Conservation (phyloP, 371 early-diverging fungal species). For the Mucor mucedo region DNA sequence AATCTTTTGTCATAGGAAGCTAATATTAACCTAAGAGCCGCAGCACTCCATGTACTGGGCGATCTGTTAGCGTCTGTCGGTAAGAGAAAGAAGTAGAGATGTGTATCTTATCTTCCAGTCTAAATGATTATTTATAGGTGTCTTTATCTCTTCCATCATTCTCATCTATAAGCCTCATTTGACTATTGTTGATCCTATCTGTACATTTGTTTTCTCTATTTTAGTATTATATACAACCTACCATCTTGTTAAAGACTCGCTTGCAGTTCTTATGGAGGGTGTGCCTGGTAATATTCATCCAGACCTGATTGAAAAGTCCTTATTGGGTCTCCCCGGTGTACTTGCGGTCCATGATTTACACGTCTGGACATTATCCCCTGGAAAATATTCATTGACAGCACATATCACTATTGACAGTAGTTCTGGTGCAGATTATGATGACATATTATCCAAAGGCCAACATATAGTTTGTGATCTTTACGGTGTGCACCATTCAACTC, state of each 20-base stretch:
- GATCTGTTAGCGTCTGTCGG: slow-evolving; percentile 84
- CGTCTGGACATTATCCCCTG: slow-evolving; percentile 77
- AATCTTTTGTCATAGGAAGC: slow-evolving; percentile 37
- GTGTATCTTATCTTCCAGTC: background rate
- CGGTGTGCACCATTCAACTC: slow-evolving; percentile 73
- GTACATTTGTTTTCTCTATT: slow-evolving; percentile 84
- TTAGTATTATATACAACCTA: slow-evolving; percentile 80
- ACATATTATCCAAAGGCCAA: slow-evolving; percentile 62
- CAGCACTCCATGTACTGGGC: slow-evolving; percentile 83
- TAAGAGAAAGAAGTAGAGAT: slow-evolving; percentile 1
- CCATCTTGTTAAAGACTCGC: slow-evolving; percentile 61
- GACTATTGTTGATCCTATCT: slow-evolving; percentile 83
- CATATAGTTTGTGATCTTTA: slow-evolving; percentile 65
- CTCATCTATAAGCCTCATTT: slow-evolving; percentile 71
- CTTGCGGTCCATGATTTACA: slow-evolving; percentile 73
- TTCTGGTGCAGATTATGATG: slow-evolving; percentile 43
- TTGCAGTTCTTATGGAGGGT: slow-evolving; percentile 79
- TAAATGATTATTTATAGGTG: slow-evolving; percentile 51
- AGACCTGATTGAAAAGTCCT: slow-evolving; percentile 57
- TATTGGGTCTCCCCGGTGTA: slow-evolving; percentile 62
- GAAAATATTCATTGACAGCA: slow-evolving; percentile 60
- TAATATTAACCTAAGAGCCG: slow-evolving; percentile 76
- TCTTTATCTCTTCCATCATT: slow-evolving; percentile 79
- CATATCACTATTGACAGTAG: slow-evolving; percentile 41
- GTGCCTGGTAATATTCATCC: slow-evolving; percentile 70